Conservation (phyloP, 2,329 filamentous ascomycete genomes). For the Beauveria bassiana region DNA sequence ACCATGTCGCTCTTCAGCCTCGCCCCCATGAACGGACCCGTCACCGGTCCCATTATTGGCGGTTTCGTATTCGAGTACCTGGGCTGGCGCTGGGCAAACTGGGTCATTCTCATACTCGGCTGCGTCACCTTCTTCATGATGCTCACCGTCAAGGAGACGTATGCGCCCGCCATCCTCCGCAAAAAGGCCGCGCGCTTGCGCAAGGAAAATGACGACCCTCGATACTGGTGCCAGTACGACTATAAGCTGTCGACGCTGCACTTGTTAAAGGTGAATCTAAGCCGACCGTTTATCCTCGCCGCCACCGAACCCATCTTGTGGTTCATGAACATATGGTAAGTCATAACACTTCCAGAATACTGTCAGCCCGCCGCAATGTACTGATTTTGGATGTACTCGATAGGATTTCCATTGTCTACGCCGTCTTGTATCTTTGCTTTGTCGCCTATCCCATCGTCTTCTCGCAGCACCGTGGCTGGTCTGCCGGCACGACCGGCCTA, state of each 20-base stretch:
- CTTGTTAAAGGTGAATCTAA: conserved; percentile 62
- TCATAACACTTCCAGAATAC: background rate
- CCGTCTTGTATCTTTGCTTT: conserved; percentile 76
- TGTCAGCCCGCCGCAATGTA: background rate
- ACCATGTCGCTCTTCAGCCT: conserved; percentile 78
- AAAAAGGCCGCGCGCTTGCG: conserved; percentile 51
- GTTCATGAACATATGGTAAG: conserved; percentile 54
- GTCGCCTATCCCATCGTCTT: conserved; percentile 82
- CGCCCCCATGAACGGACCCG: conserved; percentile 72
- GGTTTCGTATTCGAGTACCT: conserved; percentile 62
- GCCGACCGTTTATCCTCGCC: conserved; percentile 65
- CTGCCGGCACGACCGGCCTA: conserved; percentile 60
- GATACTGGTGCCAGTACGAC: conserved; percentile 71
- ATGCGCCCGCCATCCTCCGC: conserved; percentile 60
- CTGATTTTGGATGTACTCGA: background rate
- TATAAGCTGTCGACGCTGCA: conserved; percentile 51
- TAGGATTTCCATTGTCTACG: conserved; percentile 71
- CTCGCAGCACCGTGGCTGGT: conserved; percentile 63
- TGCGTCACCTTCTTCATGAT: conserved; percentile 52
- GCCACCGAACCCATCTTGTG: conserved; percentile 68
- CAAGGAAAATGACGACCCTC: conserved; percentile 57
- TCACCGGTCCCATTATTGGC: conserved; percentile 45
- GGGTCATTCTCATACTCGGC: conserved; percentile 63
- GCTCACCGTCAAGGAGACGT: conserved; percentile 58
- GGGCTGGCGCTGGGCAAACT: conserved; percentile 78